Conservation (phyloP, 495 filamentous ascomycete species). For the Evernia prunastri region DNA sequence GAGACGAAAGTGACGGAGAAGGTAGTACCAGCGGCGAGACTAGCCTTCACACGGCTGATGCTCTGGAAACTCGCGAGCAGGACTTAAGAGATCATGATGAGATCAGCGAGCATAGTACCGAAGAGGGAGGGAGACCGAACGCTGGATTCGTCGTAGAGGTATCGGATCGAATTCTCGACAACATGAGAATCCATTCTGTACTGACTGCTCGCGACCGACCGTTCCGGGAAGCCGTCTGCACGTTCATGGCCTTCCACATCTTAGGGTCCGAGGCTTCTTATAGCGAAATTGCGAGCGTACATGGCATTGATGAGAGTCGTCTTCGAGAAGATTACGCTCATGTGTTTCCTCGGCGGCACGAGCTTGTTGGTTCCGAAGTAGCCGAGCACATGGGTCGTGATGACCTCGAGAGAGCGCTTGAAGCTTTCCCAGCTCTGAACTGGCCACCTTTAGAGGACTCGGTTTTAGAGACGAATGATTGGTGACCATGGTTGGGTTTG, state of each 20-base stretch:
- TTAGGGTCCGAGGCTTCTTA: not conserved
- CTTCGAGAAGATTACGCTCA: not conserved
- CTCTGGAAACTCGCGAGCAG: not conserved
- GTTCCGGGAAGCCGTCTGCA: not conserved
- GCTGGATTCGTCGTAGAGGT: not conserved
- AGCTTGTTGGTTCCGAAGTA: not conserved
- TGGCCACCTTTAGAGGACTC: not conserved
- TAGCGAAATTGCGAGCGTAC: not conserved
- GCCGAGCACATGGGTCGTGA: not conserved
- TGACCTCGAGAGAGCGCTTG: not conserved
- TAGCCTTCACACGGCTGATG: no score
- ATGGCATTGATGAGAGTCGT: not conserved
- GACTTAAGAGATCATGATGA: not conserved
- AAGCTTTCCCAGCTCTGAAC: not conserved
- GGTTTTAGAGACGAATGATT: no score
- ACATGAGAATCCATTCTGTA: not conserved
- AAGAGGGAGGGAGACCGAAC: not conserved
- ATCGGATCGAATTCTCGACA: not conserved
- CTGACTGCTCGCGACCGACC: not conserved
- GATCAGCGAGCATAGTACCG: not conserved
- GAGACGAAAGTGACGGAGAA: not conserved
- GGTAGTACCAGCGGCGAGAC: not conserved
- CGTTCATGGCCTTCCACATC: not conserved
- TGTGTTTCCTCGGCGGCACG: not conserved
- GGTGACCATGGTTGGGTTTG: no score